Evolutionary conservation across 768 basidiomycete species (phyloP), one percentile per base, ranked within the genome.

Genomic region (Agrocybe chaxingu): DNA sequence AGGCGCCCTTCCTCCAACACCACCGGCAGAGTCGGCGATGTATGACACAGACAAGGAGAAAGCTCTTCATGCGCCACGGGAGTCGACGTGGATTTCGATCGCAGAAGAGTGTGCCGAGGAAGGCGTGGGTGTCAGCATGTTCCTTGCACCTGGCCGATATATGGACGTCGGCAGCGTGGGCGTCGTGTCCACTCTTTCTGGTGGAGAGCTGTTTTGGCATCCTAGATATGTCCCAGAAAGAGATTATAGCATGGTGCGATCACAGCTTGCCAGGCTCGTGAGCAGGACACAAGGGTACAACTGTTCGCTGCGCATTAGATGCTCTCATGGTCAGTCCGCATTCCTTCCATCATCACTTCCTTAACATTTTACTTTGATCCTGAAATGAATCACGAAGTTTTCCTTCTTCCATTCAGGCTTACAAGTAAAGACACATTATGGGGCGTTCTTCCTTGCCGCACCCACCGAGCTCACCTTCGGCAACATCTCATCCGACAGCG

Each of bases 151-250:
- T 51, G 78, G 69, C 54, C 81, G 81, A 63, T 85, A 82, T 55
- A 84, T 92, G 58, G 97, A 98, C 67, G 71, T 98, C 2, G 96
- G 85, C 4, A 91, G 89, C 4, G 82, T 99, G 47, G 89, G 91
- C 82, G 67, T 76, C 3, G 76, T 94, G 5, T 64, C 87, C 0
- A 83, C 83, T 0, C 63, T 82, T 8, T 92, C 92, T 6, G 97
- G 97, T 10, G 97, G 97, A 13, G 92, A 94, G 50, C 60, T 96
- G 1, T 95, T 88, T 69, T 96, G 87, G 72, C 89, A 95, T 61
- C 97, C 96, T 7, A 80, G 90, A n/a, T 99, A 92, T 64, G 78
- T 86, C 46, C 76, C 81, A 3, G 64, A 67, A 6, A 78, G 87
- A 43, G 93, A 97, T 63, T 76, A 75, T 7, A 59, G 71, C 7